Conservation (phyloP, 1,284 basidiomycete genomes). For the Mycosarcoma mackinlayi region DNA sequence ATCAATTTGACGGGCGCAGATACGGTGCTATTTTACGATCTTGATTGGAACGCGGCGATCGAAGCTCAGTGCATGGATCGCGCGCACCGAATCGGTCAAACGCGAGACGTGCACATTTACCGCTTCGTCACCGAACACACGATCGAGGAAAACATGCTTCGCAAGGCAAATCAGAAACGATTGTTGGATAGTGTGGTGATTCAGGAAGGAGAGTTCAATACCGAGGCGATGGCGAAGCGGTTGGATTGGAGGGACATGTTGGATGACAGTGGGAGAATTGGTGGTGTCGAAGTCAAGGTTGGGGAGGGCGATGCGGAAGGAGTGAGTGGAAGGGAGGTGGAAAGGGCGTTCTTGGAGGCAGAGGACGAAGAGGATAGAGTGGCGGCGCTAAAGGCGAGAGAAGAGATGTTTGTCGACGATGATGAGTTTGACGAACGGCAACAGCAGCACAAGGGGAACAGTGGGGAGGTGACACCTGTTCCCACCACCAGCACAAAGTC, state of each 20-base stretch:
- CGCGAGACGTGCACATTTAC: constrained; percentile 95
- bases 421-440: constrained; percentile 65
- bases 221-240: constrained; percentile 65
- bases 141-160: constrained; percentile 94
- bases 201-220: constrained; percentile 86
- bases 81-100: constrained; percentile 94
- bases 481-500: neutral
- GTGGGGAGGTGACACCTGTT: neutral
- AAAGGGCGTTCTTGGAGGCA: constrained; percentile 80
- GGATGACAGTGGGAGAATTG: constrained; percentile 69
- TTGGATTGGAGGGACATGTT: constrained; percentile 87
- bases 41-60: constrained; percentile 98
- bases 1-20: constrained; percentile 96
- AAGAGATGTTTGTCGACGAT: constrained; percentile 82
- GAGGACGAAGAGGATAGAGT: constrained; percentile 88
- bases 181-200: constrained; percentile 91
- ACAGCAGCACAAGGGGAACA: neutral
- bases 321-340: constrained; percentile 71
- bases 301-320: constrained; percentile 62
- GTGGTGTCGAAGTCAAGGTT: constrained; percentile 54
- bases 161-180: constrained; percentile 95
- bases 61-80: constrained; percentile 96
- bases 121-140: constrained; percentile 92
- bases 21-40: constrained; percentile 95
- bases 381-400: constrained; percentile 82